Base-by-base conservation (phyloP, 805 yeast species). In the Geotrichum ghanense region DNA sequence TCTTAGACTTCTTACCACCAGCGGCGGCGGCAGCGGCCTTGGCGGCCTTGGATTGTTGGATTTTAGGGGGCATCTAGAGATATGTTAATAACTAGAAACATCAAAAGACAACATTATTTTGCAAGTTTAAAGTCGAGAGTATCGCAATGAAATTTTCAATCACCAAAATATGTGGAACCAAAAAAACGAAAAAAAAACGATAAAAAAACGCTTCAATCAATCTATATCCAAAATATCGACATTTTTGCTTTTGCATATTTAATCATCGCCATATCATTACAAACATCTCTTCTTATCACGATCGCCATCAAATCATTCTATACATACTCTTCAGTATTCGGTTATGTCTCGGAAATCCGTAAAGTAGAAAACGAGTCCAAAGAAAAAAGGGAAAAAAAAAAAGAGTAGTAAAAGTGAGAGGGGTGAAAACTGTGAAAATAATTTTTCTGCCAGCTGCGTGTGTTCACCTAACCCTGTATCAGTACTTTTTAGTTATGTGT, bases 21-120 rank as follows among this genome's bases (percentile, higher is more conserved):
- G 97, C 96, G 83, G 87, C 79, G 74, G 97, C 97, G 79, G 97
- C 97, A 69, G 97, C 97, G 70, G 96, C 96, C 81, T 90, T 90
- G 70, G 96, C 97, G 75, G 97, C 97, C 80, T 90, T 90, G 69
- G 96, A 83, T 75, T 87, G 89, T 82, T 90, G 97, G 78, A 86
- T 78, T 79, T 90, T 90, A 80, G 96, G 96, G 75, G 97, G 95
- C 97, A 90, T 87, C 74, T 81, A 76, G 62, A 43, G 51, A 39
- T 7, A 31, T 12, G 37, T 31, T 31, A 31, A 12, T 7, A 24
- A 24, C 7, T 24, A 12, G n/a, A n/a, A n/a, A n/a, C n/a, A n/a
- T n/a, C n/a, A n/a, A n/a, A n/a, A n/a, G n/a, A n/a, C n/a, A n/a
- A n/a, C n/a, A n/a, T n/a, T n/a, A n/a, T n/a, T n/a, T n/a, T n/a